Evolutionary conservation across 768 basidiomycete species (phyloP).

Genomic region (Boletus tylopilopsis): DNA sequence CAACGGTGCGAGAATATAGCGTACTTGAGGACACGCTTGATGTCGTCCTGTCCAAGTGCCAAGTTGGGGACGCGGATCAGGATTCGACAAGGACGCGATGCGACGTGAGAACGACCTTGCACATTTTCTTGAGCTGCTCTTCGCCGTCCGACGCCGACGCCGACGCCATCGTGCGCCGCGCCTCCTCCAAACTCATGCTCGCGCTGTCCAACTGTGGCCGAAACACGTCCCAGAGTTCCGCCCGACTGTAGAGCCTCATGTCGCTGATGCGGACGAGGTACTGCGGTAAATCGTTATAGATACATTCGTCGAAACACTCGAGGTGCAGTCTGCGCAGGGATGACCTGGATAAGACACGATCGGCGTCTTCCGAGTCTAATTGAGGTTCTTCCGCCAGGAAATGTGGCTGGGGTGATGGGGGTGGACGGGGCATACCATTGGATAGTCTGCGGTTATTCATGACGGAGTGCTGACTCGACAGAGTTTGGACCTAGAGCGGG

Average conservation of each 20-base stretch:
- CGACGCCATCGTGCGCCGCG: not conserved
- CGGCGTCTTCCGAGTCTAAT: not conserved
- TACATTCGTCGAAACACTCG: conserved; percentile 3
- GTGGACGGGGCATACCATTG: not conserved
- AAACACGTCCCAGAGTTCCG: conserved; percentile 7
- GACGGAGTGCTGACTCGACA: too few relatives aligned
- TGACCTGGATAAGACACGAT: not conserved
- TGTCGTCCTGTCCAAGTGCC: not conserved
- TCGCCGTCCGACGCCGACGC: not conserved
- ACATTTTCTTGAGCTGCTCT: not conserved
- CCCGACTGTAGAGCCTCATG: conserved; percentile 8
- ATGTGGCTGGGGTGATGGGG: not conserved
- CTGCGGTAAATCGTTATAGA: conserved; percentile 13
- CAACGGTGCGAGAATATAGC: conserved; percentile 20
- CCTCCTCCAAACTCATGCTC: not conserved
- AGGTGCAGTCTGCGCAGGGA: not conserved
- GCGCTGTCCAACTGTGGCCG: not conserved
- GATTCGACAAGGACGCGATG: not conserved
- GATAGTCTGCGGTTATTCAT: not conserved
- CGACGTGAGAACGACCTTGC: conserved; percentile 1
- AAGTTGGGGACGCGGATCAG: not conserved
- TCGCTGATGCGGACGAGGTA: conserved; percentile 7
- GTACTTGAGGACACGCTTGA: conserved; percentile 9
- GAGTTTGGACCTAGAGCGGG: too few relatives aligned
- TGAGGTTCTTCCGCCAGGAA: not conserved